Evolutionary conservation across 345 rosid genomes (phyloP), one percentile per base, ranked within the genome.

Genomic region (Salix purpurea): DNA sequence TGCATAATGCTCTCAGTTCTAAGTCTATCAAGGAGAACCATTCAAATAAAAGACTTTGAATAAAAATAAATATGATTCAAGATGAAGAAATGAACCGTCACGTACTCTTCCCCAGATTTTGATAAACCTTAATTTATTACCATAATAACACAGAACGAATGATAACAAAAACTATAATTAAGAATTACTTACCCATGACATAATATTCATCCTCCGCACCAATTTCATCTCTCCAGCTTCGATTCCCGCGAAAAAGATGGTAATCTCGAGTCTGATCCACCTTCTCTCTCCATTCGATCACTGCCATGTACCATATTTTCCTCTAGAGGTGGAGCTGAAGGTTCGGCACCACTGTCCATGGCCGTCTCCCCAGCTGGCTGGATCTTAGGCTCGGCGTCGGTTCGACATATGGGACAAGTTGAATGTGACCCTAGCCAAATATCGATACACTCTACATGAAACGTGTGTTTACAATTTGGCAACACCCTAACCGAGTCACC

Each of bases 401-500:
- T 21, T 7, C 91, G 90, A 76, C 91, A 88, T 3, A 80, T 28
- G 1, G 90, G 91, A 56, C 91, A 88, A 5, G 86, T 88, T 12
- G 84, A 67, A 8, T 85, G 82, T 23, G 91, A 85, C 19, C 77
- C 68, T 1, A 88, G 79, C 91, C 91, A 88, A 76, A 21, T 75
- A 40, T 87, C 88, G 50, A 88, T 79, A 69, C 90, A 88, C 70
- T 79, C 87, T 1, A 30, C 84, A 69, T 88, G 91, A 81, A 88
- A 88, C 73, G 80, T 60, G 76, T 88, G 91, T 62, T 82, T 80
- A 70, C 91, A 88, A 60, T 88, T 85, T 1, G 91, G 88, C 71
- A 88, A 72, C 34, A 82, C 56, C 68, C 87, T 84, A 6, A 79
- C 83, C 73, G 34, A 58, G 42, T 79, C 85, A 5, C 75, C 88